Evolutionary conservation across 2,329 filamentous ascomycete species (phyloP).

Genomic region (Exophiala spinifera): DNA sequence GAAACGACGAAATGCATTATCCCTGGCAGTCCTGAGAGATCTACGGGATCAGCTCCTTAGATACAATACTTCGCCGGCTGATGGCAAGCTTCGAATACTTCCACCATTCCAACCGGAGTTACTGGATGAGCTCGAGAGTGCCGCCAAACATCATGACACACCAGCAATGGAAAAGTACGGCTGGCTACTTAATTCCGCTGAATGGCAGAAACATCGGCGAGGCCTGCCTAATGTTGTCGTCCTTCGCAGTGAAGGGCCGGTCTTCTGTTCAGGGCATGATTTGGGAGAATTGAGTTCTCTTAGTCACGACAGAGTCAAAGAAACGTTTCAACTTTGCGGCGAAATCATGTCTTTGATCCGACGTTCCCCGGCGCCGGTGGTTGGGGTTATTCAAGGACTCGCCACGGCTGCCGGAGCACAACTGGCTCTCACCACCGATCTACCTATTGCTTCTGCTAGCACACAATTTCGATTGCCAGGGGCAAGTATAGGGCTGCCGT

Average conservation of each 20-base stretch:
- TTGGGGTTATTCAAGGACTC: constrained; percentile 28
- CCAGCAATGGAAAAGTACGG: constrained; percentile 19
- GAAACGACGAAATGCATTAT: constrained; percentile 25
- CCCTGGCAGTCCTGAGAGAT: constrained; percentile 26
- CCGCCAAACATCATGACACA: constrained; percentile 9
- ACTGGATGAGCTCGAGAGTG: constrained; percentile 23
- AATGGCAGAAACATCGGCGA: constrained; percentile 25
- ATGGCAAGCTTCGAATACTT: constrained; percentile 24
- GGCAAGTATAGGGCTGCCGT: constrained; percentile 26
- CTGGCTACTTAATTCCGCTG: constrained; percentile 24
- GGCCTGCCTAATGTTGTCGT: constrained; percentile 28
- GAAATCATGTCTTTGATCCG: constrained; percentile 29
- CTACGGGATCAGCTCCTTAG: constrained; percentile 24
- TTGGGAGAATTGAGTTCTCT: constrained; percentile 24
- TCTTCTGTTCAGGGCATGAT: constrained; percentile 29
- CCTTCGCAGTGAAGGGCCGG: constrained; percentile 26
- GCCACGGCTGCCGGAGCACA: constrained; percentile 28
- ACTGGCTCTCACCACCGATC: constrained; percentile 26
- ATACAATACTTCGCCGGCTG: constrained; percentile 25
- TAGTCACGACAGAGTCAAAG: constrained; percentile 27
- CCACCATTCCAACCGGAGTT: constrained; percentile 27
- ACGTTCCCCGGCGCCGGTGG: constrained; percentile 27
- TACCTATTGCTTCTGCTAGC: constrained; percentile 22
- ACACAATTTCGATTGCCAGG: constrained; percentile 28
- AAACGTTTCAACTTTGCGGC: constrained; percentile 28